Base-by-base conservation (phyloP, 2,329 filamentous ascomycete species). In the Ceratocystis harringtonii region DNA sequence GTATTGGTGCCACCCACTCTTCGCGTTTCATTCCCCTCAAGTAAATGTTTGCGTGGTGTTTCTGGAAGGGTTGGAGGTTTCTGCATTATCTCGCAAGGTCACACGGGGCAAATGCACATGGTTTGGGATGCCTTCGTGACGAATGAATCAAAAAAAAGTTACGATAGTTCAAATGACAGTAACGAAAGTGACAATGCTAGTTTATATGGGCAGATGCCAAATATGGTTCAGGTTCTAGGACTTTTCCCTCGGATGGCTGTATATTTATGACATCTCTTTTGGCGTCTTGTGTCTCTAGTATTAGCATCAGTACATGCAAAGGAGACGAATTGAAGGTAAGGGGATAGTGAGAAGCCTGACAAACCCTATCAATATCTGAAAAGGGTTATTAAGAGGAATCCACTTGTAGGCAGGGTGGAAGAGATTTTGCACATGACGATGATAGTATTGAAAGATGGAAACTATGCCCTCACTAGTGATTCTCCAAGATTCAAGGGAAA, bases 1-100 rank as follows among this genome's bases (percentile, higher is more conserved):
- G 94, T 97, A 99, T 99, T 77, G 94, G 94, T 95, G 94, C 94
- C 76, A 99, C 94, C 74, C 92, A 99, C 89, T 97, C 92, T 84
- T 99, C 94, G 80, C 91, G 94, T 87, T 99, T 99, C 89, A 99
- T 99, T 85, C 94, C 94, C 80, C 89, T 99, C 80, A 99, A 99
- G 86, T 97, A 96, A 86, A 68, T 63, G 58, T 61, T 67, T 65
- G 60, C 63, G 58, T 65, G 66, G 58, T 67, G 63, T 67, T 65
- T 67, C 43, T 60, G 63, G 66, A 65, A 62, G 58, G 63, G 63
- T 69, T 75, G 76, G 78, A 77, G 78, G 77, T 79, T 78, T 76
- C 77, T 80, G 79, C 79, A 81, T 82, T 58, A 57, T 65, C 63
- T 67, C 57, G 66, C 63, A 63, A 67, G 63, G 66, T 67, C 62